A percentile compares a stretch with the other conserved stretches of the same genome.
Evolutionary conservation across 805 yeast genomes (phyloP).

Genomic region (Hanseniaspora occidentalis): DNA sequence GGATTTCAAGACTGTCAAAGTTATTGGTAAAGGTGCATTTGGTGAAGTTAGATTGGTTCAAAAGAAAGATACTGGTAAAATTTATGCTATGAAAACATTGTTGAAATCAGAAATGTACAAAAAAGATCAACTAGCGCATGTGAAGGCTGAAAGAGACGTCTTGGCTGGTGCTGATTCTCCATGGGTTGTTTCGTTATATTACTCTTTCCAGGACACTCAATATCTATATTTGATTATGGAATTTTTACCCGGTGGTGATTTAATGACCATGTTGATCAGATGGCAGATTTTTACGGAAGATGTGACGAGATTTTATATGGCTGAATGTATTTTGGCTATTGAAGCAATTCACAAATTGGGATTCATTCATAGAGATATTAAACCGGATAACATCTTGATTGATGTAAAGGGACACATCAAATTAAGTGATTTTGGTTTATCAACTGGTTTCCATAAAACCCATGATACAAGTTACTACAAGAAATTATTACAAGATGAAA

Average conservation of each 20-base stretch:
- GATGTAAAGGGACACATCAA: slow-evolving; percentile 74
- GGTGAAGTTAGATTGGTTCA: slow-evolving; percentile 95
- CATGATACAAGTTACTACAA: slow-evolving; percentile 83
- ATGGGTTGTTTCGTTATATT: slow-evolving; percentile 73
- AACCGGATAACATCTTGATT: slow-evolving; percentile 89
- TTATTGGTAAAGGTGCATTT: slow-evolving; percentile 91
- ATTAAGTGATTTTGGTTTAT: slow-evolving; percentile 77
- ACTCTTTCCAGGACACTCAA: slow-evolving; percentile 67
- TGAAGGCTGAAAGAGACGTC: slow-evolving; percentile 91
- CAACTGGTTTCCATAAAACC: slow-evolving; percentile 87
- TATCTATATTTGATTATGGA: slow-evolving; percentile 85
- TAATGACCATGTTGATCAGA: slow-evolving; percentile 91
- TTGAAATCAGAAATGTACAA: slow-evolving; percentile 87
- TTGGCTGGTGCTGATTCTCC: slow-evolving; percentile 85
- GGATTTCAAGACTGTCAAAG: slow-evolving; percentile 82
- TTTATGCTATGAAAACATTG: slow-evolving; percentile 88
- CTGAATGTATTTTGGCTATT: slow-evolving; percentile 89
- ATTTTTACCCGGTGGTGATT: slow-evolving; percentile 80
- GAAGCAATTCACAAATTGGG: slow-evolving; percentile 90
- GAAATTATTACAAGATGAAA: slow-evolving; percentile 43
- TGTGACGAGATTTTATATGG: slow-evolving; percentile 85
- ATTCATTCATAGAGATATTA: slow-evolving; percentile 92
- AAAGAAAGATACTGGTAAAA: slow-evolving; percentile 79
- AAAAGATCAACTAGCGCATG: slow-evolving; percentile 89
- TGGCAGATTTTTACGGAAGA: slow-evolving; percentile 93